Evolutionary conservation across 352 stramenopile species (phyloP), one percentile per base, ranked within the genome.

Genomic region (Elongisporangium anandrum): DNA sequence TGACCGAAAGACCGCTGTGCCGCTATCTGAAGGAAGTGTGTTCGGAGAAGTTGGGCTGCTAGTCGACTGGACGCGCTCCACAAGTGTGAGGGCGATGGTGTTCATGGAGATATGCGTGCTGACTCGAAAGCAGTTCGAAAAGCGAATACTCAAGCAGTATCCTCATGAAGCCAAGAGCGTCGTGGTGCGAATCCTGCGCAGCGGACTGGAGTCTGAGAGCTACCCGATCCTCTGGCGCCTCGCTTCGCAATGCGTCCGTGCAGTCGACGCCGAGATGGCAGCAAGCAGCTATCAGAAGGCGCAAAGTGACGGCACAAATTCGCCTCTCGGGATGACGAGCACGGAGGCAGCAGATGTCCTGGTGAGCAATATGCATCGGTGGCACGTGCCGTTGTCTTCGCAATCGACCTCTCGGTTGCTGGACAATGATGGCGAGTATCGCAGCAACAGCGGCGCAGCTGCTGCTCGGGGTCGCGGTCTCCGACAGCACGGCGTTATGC

Each of bases 101-200:
- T 60, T 66, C 48, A 54, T 71, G 51, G 65, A 77, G 51, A 23
- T 73, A 7, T 68, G 54, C 23, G 52, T 67, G 15, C 51, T 77
- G 2, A 7, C 23, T 5, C 55, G 65, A 1, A 13, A 21, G 3
- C 3, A 38, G 9, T 68, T 76, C 16, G 49, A 63, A 7, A 56
- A 63, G 21, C 34, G 34, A 4, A 60, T 70, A 13, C 34, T 73
- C 16, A 54, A 62, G 19, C 61, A 60, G 13, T 68, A 71, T 24
- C 54, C 57, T 15, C 53, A 55, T 3, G 61, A 76, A 12, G 54
- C 59, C n/a, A 24, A 60, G 15, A 48, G 65, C 17, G 50, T 76
- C 8, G 17, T 76, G 8, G 41, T 58, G 0, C 58, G 65, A 1
- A 69, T 76, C 12, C 49, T 73, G 22, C 56, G 54, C 7, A 20